phyloP scores from a whole-genome alignment of 2,329 filamentous ascomycete species.

The Magnaporthiopsis incrustans region DNA sequence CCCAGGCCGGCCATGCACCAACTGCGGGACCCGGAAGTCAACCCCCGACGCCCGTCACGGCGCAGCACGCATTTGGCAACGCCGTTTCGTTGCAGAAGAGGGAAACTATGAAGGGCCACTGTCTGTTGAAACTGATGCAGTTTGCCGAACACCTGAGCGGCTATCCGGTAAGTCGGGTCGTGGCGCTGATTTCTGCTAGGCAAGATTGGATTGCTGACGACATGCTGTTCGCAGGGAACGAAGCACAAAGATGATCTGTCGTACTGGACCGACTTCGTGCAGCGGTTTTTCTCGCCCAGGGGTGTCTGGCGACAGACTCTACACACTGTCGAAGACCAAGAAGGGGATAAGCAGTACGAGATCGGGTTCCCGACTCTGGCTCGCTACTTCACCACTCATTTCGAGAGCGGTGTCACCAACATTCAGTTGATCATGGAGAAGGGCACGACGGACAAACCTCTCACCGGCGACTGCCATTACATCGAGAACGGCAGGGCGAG shows the following conservation, averaged over 20 bases:
- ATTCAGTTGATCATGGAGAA: constrained; percentile 82
- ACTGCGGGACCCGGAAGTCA: constrained; percentile 25
- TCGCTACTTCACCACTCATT: constrained; percentile 85
- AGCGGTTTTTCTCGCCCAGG: constrained; percentile 68
- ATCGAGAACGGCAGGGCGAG: constrained; percentile 71
- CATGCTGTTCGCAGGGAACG: background rate
- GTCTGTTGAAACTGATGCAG: constrained; percentile 50
- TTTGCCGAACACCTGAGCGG: constrained; percentile 56
- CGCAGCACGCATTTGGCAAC: constrained; percentile 27
- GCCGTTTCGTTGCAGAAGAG: constrained; percentile 34
- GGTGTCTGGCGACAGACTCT: constrained; percentile 72
- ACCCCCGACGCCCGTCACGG: constrained; percentile 29
- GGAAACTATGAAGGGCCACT: constrained; percentile 47
- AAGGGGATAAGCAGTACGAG: constrained; percentile 73
- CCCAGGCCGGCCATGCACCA: constrained; percentile 23
- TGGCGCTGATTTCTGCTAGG: background rate
- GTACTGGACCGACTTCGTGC: constrained; percentile 75
- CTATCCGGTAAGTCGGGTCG: constrained; percentile 37
- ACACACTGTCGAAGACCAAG: constrained; percentile 45
- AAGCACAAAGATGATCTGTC: constrained; percentile 59
- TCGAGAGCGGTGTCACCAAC: constrained; percentile 74
- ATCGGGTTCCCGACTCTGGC: constrained; percentile 74
- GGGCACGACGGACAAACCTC: constrained; percentile 42
- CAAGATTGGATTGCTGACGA: no score
- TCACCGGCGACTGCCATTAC: constrained; percentile 58